phyloP scores from a whole-genome alignment of 2,329 filamentous ascomycete genomes.

The Tolypocladium album region DNA sequence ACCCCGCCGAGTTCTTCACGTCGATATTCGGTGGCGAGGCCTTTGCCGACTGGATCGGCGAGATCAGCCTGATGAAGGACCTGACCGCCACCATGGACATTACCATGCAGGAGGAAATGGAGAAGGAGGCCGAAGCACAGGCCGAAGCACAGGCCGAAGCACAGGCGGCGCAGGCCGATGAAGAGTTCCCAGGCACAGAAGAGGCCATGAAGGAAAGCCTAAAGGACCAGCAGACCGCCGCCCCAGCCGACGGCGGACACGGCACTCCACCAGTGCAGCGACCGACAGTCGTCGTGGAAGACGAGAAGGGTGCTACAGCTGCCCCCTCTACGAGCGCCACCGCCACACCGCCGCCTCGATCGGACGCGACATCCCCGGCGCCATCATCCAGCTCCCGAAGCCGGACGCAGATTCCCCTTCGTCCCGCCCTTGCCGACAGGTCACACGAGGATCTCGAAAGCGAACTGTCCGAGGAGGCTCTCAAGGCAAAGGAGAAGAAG shows the following conservation, averaged over 20 bases:
- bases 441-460: conserved; percentile 57
- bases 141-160: conserved; percentile 33
- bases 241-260: conserved; percentile 8
- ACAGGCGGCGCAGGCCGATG: conserved; percentile 34
- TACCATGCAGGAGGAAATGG: conserved; percentile 68
- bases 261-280: conserved; percentile 16
- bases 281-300: conserved; percentile 29
- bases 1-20: conserved; percentile 94
- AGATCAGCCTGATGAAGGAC: conserved; percentile 98
- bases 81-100: conserved; percentile 98
- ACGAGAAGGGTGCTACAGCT: conserved; percentile 19
- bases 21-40: conserved; percentile 97
- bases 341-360: conserved; percentile 17
- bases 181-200: conserved; percentile 46
- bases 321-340: conserved; percentile 9
- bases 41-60: conserved; percentile 92
- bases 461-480: conserved; percentile 52
- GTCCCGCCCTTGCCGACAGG: conserved; percentile 80
- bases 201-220: conserved; percentile 46
- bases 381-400: conserved; percentile 31
- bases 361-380: conserved; percentile 26
- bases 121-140: conserved; percentile 35
- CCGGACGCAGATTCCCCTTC: conserved; percentile 54
- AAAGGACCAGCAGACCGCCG: conserved; percentile 26
- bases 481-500: conserved; percentile 58